Conservation (phyloP, 2,329 filamentous ascomycete species). For the Hypoxylon sp. region DNA sequence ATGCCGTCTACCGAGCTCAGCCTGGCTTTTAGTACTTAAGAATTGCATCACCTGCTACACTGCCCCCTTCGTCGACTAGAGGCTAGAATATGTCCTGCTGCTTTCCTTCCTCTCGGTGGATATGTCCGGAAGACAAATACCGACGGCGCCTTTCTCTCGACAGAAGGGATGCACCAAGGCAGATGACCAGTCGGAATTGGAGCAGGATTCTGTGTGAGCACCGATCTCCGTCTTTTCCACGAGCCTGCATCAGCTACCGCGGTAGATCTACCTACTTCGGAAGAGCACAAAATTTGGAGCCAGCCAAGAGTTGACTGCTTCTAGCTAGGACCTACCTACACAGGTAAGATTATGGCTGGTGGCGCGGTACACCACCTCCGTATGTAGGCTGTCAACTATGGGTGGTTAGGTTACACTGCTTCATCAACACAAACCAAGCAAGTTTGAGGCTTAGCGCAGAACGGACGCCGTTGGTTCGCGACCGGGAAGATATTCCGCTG, state of each 20-base stretch:
- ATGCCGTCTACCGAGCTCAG: constrained; percentile 7
- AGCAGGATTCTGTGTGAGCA: not conserved
- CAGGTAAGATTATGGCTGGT: not conserved
- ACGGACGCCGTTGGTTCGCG: not conserved
- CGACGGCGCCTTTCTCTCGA: not conserved
- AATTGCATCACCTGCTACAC: constrained; percentile 10
- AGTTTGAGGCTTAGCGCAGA: constrained; percentile 1
- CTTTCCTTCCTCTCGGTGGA: not conserved
- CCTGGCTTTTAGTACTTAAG: not conserved
- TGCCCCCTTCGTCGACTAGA: constrained; percentile 3
- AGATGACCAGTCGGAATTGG: not conserved
- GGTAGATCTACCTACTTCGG: not conserved
- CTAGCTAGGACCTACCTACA: not conserved
- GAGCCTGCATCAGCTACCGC: constrained; percentile 30
- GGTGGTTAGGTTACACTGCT: constrained; percentile 3
- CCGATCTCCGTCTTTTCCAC: constrained; percentile 2
- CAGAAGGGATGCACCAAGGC: not conserved
- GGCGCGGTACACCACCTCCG: constrained; percentile 1
- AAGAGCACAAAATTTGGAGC: not conserved
- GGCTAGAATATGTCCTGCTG: not conserved
- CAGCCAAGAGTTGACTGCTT: not conserved
- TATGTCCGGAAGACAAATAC: constrained; percentile 1
- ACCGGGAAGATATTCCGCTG: not conserved
- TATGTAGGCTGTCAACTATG: not conserved
- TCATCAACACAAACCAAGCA: constrained; percentile 12